Percentiles rank a stretch among this genome's conserved stretches.
These are phyloP conservation scores for Copromyces sp. DNA, from an alignment of 495 filamentous ascomycete species.

Conservation along the genomic window DNA sequence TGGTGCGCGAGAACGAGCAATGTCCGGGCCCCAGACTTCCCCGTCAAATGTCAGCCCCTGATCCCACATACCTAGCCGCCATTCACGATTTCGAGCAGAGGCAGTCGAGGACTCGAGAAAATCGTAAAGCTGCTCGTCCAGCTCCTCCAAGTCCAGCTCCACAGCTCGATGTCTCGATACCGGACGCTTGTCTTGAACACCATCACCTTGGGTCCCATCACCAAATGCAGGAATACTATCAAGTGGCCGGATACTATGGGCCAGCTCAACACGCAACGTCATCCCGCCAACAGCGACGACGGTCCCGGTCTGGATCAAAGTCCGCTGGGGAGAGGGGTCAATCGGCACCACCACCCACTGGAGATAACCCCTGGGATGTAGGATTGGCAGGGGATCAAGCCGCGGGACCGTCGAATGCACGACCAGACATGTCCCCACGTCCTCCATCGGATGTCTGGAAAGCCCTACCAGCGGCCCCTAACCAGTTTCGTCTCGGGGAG, in stretches of 20 bases:
- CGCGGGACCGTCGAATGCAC: not conserved
- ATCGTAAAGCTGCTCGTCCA: not conserved
- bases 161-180: not conserved
- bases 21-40: constrained; percentile 21
- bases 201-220: constrained; percentile 15
- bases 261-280: constrained; percentile 3
- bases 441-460: constrained; percentile 20
- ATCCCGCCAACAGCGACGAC: constrained; percentile 14
- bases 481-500: constrained; percentile 34
- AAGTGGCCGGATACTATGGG: not conserved
- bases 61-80: constrained; percentile 31
- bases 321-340: constrained; percentile 29
- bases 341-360: constrained; percentile 35
- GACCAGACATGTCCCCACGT: not conserved
- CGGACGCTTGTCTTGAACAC: not conserved
- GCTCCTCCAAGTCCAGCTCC: not conserved
- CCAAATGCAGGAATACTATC: constrained; percentile 26
- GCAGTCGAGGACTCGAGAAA: constrained; percentile 16
- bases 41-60: constrained; percentile 32
- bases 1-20: constrained; percentile 20
- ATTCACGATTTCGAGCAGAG: constrained; percentile 23
- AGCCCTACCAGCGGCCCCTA: constrained; percentile 29
- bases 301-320: constrained; percentile 19
- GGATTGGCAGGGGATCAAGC: constrained; percentile 6
- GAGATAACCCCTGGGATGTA: constrained; percentile 34